These are phyloP conservation scores for Crithidia sp. DNA, from an alignment of 208 protist species.

Conservation along the genomic window DNA sequence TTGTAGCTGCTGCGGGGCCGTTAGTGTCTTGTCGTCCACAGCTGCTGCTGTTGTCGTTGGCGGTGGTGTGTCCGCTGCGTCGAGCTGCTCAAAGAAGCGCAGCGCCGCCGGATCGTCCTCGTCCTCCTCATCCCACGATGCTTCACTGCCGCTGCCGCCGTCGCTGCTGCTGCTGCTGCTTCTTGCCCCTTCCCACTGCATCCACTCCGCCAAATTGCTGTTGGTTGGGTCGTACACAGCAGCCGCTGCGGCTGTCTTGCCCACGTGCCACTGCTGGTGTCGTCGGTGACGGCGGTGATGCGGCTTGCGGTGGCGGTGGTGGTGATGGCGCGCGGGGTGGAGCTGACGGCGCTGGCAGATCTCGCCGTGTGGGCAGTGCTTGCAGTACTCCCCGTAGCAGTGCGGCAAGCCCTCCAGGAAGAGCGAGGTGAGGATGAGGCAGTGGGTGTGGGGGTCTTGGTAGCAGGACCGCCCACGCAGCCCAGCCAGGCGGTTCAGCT, in stretches of 20 bases:
- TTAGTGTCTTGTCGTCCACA: too few species aligned
- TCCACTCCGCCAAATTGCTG: background rate
- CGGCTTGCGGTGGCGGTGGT: background rate
- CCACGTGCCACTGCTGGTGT: background rate
- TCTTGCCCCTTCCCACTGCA: background rate
- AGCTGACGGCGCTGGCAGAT: conserved; percentile 16
- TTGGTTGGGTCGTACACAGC: too few species aligned
- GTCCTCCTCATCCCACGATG: conserved; percentile 4
- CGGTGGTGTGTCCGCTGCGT: conserved; percentile 9
- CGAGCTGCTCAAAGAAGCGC: conserved; percentile 17
- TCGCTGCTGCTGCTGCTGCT: background rate
- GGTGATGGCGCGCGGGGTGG: background rate
- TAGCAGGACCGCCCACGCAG: conserved; percentile 30
- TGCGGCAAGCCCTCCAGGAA: conserved; percentile 33
- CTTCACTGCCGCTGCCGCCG: background rate
- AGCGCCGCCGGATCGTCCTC: conserved; percentile 10
- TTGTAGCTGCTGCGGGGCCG: too few species aligned
- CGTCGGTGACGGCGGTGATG: background rate
- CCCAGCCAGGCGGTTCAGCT: conserved; percentile 39
- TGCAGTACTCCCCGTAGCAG: conserved; percentile 38
- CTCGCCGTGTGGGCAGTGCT: conserved; percentile 37
- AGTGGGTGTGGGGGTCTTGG: conserved; percentile 38
- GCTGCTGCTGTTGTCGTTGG: background rate
- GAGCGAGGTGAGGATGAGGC: conserved; percentile 32
- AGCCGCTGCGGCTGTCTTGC: background rate